Percentiles rank a stretch among this genome's conserved stretches.
Evolutionary conservation across 1,284 basidiomycete genomes (phyloP).

Genomic region (Volvariella surrecta): DNA sequence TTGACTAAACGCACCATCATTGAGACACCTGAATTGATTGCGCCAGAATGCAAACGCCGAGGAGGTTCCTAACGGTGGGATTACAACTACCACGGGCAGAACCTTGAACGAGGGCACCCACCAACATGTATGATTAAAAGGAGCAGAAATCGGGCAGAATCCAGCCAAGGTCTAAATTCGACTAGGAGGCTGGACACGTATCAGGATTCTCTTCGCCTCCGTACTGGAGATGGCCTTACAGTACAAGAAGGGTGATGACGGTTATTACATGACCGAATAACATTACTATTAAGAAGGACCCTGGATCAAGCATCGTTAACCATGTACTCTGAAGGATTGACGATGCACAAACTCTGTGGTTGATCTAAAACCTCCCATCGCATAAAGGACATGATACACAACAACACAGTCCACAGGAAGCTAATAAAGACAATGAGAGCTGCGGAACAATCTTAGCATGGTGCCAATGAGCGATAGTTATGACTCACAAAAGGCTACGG

Average conservation of each 20-base stretch:
- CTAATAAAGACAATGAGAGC: conserved; percentile 19
- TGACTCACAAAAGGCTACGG: conserved; percentile 18
- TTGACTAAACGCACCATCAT: neutral
- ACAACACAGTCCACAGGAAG: conserved; percentile 23
- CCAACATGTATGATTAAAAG: conserved; percentile 43
- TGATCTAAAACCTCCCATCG: conserved; percentile 21
- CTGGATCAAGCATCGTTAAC: conserved; percentile 11
- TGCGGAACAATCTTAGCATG: conserved; percentile 6
- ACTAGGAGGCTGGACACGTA: conserved; percentile 32
- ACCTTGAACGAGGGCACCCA: conserved; percentile 12
- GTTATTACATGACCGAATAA: conserved; percentile 40
- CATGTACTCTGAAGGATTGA: neutral
- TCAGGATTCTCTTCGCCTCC: conserved; percentile 2
- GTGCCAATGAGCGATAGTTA: neutral
- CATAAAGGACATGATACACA: conserved; percentile 20
- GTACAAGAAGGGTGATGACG: conserved; percentile 37
- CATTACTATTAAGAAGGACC: conserved; percentile 34
- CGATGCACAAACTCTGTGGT: conserved; percentile 19
- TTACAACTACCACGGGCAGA: conserved; percentile 1
- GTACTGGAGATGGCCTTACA: conserved; percentile 29
- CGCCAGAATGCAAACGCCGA: conserved; percentile 33
- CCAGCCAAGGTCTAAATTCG: conserved; percentile 47
- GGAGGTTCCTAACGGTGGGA: conserved; percentile 38
- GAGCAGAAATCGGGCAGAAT: conserved; percentile 42
- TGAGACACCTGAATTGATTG: conserved; percentile 31